A percentile compares a stretch with the other conserved stretches of the same genome.
phyloP scores from a whole-genome alignment of 768 basidiomycete genomes.

The Galerina marginata region DNA sequence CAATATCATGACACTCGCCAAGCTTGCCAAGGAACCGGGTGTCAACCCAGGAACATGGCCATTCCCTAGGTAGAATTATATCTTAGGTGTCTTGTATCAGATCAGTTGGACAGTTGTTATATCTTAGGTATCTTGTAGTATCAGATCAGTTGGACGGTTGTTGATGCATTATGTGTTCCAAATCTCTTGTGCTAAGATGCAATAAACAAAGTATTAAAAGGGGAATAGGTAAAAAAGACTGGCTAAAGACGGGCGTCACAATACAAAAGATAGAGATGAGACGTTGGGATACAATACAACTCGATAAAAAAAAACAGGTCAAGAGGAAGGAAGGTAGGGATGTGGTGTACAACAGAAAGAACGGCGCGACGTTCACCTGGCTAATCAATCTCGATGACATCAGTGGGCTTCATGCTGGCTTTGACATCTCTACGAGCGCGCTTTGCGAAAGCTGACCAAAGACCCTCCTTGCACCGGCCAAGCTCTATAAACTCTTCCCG shows the following conservation, averaged over 20 bases:
- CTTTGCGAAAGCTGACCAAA: not conserved
- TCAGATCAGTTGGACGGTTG: too few relatives aligned
- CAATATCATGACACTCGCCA: conserved; percentile 19
- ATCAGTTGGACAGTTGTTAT: too few relatives aligned
- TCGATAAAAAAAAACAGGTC: too few relatives aligned
- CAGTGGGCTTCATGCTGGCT: not conserved
- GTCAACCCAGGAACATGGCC: not conserved
- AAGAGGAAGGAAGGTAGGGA: too few relatives aligned
- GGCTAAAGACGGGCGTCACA: not conserved
- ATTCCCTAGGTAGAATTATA: not conserved
- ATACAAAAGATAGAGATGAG: not conserved
- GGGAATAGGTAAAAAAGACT: not conserved
- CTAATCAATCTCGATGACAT: not conserved
- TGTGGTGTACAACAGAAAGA: too few relatives aligned
- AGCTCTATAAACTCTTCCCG: not conserved
- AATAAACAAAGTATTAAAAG: not conserved
- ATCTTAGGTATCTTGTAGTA: too few relatives aligned
- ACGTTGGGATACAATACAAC: too few relatives aligned
- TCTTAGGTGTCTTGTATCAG: not conserved
- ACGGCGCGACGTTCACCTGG: too few relatives aligned
- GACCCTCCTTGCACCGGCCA: not conserved
- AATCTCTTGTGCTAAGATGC: too few relatives aligned
- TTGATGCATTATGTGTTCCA: too few relatives aligned
- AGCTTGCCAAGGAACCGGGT: conserved; percentile 7
- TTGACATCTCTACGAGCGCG: not conserved